Percentiles rank a stretch among this genome's conserved stretches.
Evolutionary conservation across 2,329 filamentous ascomycete genomes (phyloP).

Genomic region (Setomelanomma holmii): DNA sequence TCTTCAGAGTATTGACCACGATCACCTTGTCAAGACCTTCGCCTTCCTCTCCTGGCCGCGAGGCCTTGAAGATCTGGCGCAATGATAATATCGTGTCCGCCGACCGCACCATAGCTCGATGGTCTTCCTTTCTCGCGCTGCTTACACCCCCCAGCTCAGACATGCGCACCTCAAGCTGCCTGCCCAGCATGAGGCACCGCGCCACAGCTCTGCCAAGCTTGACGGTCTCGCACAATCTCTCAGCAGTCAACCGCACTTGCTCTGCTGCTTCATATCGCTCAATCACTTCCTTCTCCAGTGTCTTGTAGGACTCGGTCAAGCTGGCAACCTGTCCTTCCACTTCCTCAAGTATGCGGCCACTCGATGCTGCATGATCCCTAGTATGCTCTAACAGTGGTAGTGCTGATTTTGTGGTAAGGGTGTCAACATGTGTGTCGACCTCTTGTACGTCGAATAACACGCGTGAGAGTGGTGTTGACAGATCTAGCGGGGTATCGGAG

Average conservation of each 20-base stretch:
- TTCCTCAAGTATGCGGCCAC: conserved; percentile 73
- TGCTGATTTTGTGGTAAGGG: conserved; percentile 83
- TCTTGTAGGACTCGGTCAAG: conserved; percentile 83
- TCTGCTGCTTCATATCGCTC: conserved; percentile 86
- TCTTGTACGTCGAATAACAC: conserved; percentile 97
- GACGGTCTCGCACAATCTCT: conserved; percentile 81
- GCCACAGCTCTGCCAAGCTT: conserved; percentile 77
- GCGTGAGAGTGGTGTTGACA: conserved; percentile 89
- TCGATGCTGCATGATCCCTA: conserved; percentile 74
- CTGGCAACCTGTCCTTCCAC: conserved; percentile 81
- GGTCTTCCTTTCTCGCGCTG: conserved; percentile 68
- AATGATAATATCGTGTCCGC: conserved; percentile 79
- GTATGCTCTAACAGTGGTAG: conserved; percentile 82
- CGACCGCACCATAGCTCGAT: conserved; percentile 80
- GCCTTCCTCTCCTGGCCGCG: conserved; percentile 75
- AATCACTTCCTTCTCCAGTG: conserved; percentile 85
- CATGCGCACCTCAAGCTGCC: conserved; percentile 88
- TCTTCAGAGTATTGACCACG: conserved; percentile 73
- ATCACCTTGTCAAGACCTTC: conserved; percentile 77
- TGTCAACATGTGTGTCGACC: conserved; percentile 94
- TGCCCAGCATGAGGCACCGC: conserved; percentile 79
- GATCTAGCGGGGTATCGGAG: conserved; percentile 86
- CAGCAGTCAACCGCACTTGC: conserved; percentile 77
- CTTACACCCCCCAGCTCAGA: conserved; percentile 67
- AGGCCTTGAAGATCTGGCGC: conserved; percentile 73